Conservation (phyloP, 176 grass and related monocot genomes). For the Leersia perrieri region DNA sequence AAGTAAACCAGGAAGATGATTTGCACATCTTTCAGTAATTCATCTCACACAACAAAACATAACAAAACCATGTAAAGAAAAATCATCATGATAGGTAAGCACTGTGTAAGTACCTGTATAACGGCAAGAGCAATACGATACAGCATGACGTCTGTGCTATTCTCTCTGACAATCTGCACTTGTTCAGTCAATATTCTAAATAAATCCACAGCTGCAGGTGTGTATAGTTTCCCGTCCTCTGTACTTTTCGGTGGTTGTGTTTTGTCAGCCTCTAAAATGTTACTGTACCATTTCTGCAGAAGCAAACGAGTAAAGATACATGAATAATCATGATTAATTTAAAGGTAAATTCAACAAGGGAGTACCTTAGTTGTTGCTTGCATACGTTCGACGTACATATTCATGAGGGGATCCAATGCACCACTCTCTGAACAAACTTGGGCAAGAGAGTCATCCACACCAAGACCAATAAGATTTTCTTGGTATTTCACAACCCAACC, state of each 20-base stretch:
- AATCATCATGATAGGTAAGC: conserved; percentile 26
- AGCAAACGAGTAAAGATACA: conserved; percentile 26
- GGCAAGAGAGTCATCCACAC: conserved; percentile 92
- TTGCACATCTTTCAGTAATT: conserved; percentile 7
- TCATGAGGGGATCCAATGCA: conserved; percentile 98
- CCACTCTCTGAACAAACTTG: conserved; percentile 99
- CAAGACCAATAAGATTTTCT: conserved; percentile 95
- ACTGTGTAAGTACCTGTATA: conserved; percentile 72
- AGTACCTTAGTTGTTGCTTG: conserved; percentile 95
- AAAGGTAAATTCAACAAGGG: conserved; percentile 32
- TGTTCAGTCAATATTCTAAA: conserved; percentile 98
- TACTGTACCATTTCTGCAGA: conserved; percentile 99
- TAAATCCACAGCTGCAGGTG: conserved; percentile 94
- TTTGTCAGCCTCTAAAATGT: conserved; percentile 98
- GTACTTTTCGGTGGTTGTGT: conserved; percentile 86
- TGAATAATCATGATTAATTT: conserved; percentile 29
- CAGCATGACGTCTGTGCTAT: conserved; percentile 96
- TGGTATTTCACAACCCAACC: conserved; percentile 98
- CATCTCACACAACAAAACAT: not conserved
- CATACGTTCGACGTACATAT: conserved; percentile 97
- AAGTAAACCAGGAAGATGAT: conserved; percentile 33
- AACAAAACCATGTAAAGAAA: conserved; percentile 19
- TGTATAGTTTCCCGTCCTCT: conserved; percentile 88
- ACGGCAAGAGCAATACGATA: conserved; percentile 95
- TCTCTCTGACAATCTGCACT: conserved; percentile 95